Evolutionary conservation across 352 stramenopile species (phyloP), one percentile per base, ranked within the genome.

Genomic region (Phytopythium cucurbitacearum): DNA sequence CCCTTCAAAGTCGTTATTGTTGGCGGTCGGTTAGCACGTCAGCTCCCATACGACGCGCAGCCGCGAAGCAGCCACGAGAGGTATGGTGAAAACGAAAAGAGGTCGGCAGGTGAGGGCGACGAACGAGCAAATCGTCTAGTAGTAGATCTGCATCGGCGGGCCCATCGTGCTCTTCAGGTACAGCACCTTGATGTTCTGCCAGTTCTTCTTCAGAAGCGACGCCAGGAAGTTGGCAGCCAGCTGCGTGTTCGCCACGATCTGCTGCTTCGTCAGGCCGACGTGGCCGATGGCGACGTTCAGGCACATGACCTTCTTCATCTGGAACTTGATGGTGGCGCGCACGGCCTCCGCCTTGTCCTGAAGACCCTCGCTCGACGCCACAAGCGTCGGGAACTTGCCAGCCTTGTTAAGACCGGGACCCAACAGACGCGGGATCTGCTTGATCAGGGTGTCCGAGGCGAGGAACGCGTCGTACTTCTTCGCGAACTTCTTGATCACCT

Each of bases 281-380:
- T 99, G 97, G 71, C 92, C 97, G 53, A 99, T 97, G 62, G 97
- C 95, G 44, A 99, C 94, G 78, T 98, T 99, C 11, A 99, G 74
- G 85, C 97, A 99, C 93, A 99, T 98, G 60, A 99, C 97, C 89
- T 99, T 99, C 95, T 99, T 99, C 97, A 99, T 99, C 89, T 99
- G 97, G 89, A 99, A 99, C 91, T 99, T 99, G 90, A 99, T 99
- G 59, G 97, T 99, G 55, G 94, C 91, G 57, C 97, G 97, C 56
- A 99, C 81, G 65, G 95, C 89, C 62, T 99, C 95, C 53, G 98
- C 96, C 92, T 99, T 99, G 57, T 98, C 95, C 57, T 96, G 91
- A 60, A 99, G 92, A 57, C 98, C 94, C 60, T 99, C 97, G 64
- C 76, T 95, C 62, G 76, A 80, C 45, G 87, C 78, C 56, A 99